Percentiles rank a stretch among this genome's conserved stretches.
These are phyloP conservation scores for Madurella mycetomatis DNA, from an alignment of 2,329 filamentous ascomycete genomes.

Conservation along the genomic window DNA sequence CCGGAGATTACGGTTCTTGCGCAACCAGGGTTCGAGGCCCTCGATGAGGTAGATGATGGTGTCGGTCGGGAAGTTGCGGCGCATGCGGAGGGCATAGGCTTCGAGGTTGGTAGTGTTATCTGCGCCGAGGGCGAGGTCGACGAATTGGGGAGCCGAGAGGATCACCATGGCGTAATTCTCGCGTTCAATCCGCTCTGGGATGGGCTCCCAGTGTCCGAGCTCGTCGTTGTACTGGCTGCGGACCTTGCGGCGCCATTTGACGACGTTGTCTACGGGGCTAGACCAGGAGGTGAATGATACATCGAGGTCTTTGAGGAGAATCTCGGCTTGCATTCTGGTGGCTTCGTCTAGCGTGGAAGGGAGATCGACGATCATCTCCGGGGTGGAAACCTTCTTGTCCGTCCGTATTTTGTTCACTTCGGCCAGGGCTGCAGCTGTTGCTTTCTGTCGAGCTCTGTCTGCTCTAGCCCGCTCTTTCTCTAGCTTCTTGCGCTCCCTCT, in stretches of 20 bases:
- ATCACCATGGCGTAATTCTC: slow-evolving; percentile 62
- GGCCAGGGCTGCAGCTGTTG: slow-evolving; percentile 59
- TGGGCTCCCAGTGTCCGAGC: slow-evolving; percentile 61
- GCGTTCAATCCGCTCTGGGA: slow-evolving; percentile 43
- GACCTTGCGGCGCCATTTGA: slow-evolving; percentile 67
- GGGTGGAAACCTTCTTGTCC: slow-evolving; percentile 67
- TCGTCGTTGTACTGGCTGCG: slow-evolving; percentile 58
- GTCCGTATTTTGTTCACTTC: slow-evolving; percentile 69
- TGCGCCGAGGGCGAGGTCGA: slow-evolving; percentile 49
- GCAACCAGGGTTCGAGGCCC: slow-evolving; percentile 61
- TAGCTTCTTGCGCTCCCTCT: slow-evolving; percentile 51
- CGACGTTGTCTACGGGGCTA: slow-evolving; percentile 46
- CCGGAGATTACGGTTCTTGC: slow-evolving; percentile 62
- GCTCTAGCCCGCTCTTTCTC: slow-evolving; percentile 59
- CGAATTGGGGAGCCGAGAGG: slow-evolving; percentile 61
- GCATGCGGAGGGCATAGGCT: slow-evolving; percentile 53
- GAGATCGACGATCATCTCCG: slow-evolving; percentile 74
- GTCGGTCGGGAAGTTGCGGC: slow-evolving; percentile 47
- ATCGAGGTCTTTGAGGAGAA: slow-evolving; percentile 47
- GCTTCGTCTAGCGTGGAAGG: slow-evolving; percentile 51
- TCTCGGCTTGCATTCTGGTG: slow-evolving; percentile 42
- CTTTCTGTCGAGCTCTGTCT: slow-evolving; percentile 58
- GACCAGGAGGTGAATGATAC: slow-evolving; percentile 44
- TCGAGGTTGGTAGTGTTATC: slow-evolving; percentile 50
- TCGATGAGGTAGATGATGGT: slow-evolving; percentile 68